Evolutionary conservation across 768 basidiomycete species (phyloP).

Genomic region (Boletus fagicola): DNA sequence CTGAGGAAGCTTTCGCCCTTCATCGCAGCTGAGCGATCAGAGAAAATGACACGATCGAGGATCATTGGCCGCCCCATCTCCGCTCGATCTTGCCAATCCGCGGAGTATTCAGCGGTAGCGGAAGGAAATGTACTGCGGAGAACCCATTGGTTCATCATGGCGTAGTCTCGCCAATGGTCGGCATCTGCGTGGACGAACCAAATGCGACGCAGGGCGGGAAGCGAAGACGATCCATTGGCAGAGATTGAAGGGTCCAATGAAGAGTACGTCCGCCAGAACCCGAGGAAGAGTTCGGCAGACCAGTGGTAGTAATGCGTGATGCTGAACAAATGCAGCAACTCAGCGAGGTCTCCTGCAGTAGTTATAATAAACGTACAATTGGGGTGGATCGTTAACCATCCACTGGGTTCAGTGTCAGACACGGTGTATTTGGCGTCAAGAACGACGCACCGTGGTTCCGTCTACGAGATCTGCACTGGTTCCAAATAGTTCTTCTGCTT

Average conservation of each 20-base stretch:
- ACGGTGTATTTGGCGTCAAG: neutral
- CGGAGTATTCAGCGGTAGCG: conserved; percentile 71
- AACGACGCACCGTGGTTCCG: conserved; percentile 61
- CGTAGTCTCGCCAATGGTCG: conserved; percentile 87
- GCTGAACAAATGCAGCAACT: conserved; percentile 35
- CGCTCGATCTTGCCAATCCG: conserved; percentile 82
- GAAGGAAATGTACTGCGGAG: conserved; percentile 80
- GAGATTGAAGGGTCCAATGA: conserved; percentile 73
- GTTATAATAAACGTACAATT: conserved; percentile 60
- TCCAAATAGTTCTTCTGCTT: conserved; percentile 71
- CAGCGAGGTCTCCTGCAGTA: neutral
- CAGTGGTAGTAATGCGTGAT: conserved; percentile 94
- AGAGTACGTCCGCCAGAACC: conserved; percentile 89
- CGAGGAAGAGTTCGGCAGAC: conserved; percentile 88
- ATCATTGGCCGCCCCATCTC: conserved; percentile 68
- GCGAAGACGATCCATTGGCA: conserved; percentile 60
- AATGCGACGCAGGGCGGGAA: conserved; percentile 73
- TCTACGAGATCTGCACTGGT: conserved; percentile 69
- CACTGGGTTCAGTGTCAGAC: conserved; percentile 44
- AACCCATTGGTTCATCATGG: conserved; percentile 88
- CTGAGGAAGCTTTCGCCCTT: conserved; percentile 59
- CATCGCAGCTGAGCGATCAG: conserved; percentile 86
- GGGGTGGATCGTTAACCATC: conserved; percentile 79
- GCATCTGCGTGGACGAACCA: conserved; percentile 74
- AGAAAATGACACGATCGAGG: conserved; percentile 84